Percentiles rank a stretch among this genome's conserved stretches.
These are phyloP conservation scores for Xerocomus spinulosus DNA, from an alignment of 768 basidiomycete species.

Conservation along the genomic window DNA sequence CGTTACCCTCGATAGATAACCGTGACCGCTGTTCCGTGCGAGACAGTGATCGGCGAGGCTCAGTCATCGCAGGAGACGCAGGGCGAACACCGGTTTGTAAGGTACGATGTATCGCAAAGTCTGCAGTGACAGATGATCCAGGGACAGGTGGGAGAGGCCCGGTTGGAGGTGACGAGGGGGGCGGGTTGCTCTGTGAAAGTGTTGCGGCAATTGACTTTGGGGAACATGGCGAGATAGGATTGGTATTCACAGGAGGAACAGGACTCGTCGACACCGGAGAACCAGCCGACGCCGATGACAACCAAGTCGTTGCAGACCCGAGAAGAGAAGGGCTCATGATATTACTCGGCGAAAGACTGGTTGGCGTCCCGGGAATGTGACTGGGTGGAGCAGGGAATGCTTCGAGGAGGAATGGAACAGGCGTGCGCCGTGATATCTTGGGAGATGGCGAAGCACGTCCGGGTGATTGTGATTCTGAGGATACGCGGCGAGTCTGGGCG, in stretches of 20 bases:
- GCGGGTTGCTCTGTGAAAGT: conserved; percentile 39
- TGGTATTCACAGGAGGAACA: conserved; percentile 1
- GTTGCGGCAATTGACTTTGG: conserved; percentile 12
- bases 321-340: conserved; percentile 14
- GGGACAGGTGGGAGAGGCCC: conserved; percentile 64
- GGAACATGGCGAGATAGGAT: conserved; percentile 8
- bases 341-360: conserved; percentile 1
- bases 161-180: conserved; percentile 54
- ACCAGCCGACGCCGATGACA: conserved; percentile 4
- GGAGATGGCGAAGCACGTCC: conserved; percentile 24
- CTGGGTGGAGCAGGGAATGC: conserved; percentile 36
- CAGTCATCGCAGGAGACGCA: conserved; percentile 18
- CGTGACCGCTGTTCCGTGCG: conserved; percentile 16
- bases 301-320: conserved; percentile 5
- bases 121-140: conserved; percentile 51
- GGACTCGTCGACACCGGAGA: conserved; percentile 3
- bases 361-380: conserved; percentile 28
- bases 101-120: conserved; percentile 39
- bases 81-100: conserved; percentile 20
- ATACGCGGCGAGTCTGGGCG: conserved; percentile 17
- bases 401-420: conserved; percentile 34
- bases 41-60: conserved; percentile 16
- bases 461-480: conserved; percentile 23
- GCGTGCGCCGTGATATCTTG: conserved; percentile 28
- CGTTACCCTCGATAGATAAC: conserved; percentile 12